Conservation (phyloP, 2,329 filamentous ascomycete species). For the Arthrinium phaeospermum region DNA sequence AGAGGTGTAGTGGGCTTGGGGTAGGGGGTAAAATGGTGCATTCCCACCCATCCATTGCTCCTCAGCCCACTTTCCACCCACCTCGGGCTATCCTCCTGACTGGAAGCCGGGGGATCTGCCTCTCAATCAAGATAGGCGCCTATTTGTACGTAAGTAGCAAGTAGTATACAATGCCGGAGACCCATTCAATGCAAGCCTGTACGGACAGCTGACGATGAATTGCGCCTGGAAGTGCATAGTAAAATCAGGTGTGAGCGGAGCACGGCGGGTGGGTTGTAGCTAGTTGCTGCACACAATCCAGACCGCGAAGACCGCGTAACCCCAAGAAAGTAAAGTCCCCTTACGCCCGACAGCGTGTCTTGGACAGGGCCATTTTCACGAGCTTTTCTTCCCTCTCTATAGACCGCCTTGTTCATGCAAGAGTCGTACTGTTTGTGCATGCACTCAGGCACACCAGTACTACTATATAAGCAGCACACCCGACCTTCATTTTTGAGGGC, state of each 20-base stretch:
- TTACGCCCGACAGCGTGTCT: conserved; percentile 1
- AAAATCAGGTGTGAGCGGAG: conserved; percentile 11
- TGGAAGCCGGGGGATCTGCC: conserved; percentile 16
- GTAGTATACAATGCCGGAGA: background rate
- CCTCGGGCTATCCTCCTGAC: conserved; percentile 15
- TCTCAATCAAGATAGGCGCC: conserved; percentile 8
- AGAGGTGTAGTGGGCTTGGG: background rate
- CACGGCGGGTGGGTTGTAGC: background rate
- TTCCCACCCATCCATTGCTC: background rate
- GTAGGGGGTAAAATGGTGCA: background rate
- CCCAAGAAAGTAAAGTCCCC: conserved; percentile 2
- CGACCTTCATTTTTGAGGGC: background rate
- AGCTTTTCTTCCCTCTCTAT: background rate
- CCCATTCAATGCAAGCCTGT: background rate
- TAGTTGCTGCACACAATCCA: background rate
- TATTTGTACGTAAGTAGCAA: conserved; percentile 14
- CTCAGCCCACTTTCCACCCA: conserved; percentile 7
- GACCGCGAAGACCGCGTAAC: conserved; percentile 5
- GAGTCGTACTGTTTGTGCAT: background rate
- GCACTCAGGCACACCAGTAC: background rate
- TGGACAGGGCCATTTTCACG: background rate
- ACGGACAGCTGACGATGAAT: background rate
- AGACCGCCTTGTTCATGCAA: conserved; percentile 10
- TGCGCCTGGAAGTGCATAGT: background rate
- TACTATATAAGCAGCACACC: background rate